Base-by-base conservation (phyloP, 208 protist species). In the Balamuthia mandrillaris region DNA sequence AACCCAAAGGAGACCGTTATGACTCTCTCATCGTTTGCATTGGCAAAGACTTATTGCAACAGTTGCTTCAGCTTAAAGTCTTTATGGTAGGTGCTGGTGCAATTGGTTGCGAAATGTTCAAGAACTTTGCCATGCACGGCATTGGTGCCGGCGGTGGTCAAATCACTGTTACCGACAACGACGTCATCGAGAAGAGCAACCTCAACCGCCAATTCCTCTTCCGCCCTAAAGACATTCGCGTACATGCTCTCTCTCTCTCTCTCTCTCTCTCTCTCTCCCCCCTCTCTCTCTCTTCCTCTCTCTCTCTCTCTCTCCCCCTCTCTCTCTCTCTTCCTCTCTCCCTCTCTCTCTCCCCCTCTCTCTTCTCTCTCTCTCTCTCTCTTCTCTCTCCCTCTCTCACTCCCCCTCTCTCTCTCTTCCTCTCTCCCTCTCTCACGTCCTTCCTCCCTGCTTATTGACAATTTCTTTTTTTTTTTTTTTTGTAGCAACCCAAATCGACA, bases 391-490 rank as follows among this genome's bases (percentile, higher is more conserved):
- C n/a, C n/a, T n/a, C n/a, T n/a, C n/a, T n/a, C n/a, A n/a, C n/a
- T n/a, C n/a, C n/a, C n/a, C n/a, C n/a, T n/a, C n/a, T n/a, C n/a
- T n/a, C n/a, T n/a, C n/a, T n/a, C n/a, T n/a, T n/a, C n/a, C n/a
- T n/a, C n/a, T n/a, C n/a, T n/a, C n/a, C n/a, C n/a, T n/a, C n/a
- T n/a, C n/a, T n/a, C n/a, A n/a, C n/a, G n/a, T n/a, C n/a, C n/a
- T n/a, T n/a, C n/a, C n/a, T n/a, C n/a, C n/a, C n/a, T 68, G 60
- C 18, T 68, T 31, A 12, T 68, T 68, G 70, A 87, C 39, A 84
- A 60, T 33, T 41, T 90, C 12, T 99, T 98, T 88, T 95, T 96
- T 84, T 96, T 99, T 83, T 79, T 85, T 1, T 99, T 99, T 88
- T 99, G 95, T 94, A 83, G 88, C 0, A 49, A n/a, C 4, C 95